Conservation (phyloP, 345 rosid species). For the Populus euphratica region DNA sequence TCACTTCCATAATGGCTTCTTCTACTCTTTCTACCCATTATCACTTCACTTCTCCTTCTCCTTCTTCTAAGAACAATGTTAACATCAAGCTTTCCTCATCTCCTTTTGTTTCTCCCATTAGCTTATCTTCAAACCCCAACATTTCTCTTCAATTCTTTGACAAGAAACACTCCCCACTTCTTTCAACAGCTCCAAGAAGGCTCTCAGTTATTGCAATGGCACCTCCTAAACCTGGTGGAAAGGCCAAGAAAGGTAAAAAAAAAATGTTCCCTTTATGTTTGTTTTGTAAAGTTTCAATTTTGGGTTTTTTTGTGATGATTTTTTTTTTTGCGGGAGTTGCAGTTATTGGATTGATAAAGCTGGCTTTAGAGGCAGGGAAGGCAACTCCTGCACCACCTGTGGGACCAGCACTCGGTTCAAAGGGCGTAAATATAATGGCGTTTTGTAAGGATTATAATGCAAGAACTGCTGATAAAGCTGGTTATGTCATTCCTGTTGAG, state of each 20-base stretch:
- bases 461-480: constrained; percentile 90
- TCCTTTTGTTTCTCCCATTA: constrained; percentile 31
- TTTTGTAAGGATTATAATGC: constrained; percentile 98
- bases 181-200: constrained; percentile 49
- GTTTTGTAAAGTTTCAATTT: background rate
- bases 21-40: constrained; percentile 6
- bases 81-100: constrained; percentile 39
- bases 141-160: constrained; percentile 47
- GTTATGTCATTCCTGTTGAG: constrained; percentile 91
- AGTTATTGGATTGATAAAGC: constrained; percentile 75
- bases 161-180: constrained; percentile 41
- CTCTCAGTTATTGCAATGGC: constrained; percentile 89
- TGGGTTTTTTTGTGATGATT: background rate
- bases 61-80: background rate
- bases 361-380: constrained; percentile 94
- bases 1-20: background rate
- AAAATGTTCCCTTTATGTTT: background rate
- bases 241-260: constrained; percentile 72
- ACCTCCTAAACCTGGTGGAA: constrained; percentile 85
- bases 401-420: constrained; percentile 86
- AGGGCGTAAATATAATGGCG: constrained; percentile 87
- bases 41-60: constrained; percentile 1
- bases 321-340: background rate
- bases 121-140: constrained; percentile 48
- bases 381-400: constrained; percentile 96